These are phyloP conservation scores for Vigna mungo DNA, from an alignment of 306 rosid genomes.

Conservation along the genomic window DNA sequence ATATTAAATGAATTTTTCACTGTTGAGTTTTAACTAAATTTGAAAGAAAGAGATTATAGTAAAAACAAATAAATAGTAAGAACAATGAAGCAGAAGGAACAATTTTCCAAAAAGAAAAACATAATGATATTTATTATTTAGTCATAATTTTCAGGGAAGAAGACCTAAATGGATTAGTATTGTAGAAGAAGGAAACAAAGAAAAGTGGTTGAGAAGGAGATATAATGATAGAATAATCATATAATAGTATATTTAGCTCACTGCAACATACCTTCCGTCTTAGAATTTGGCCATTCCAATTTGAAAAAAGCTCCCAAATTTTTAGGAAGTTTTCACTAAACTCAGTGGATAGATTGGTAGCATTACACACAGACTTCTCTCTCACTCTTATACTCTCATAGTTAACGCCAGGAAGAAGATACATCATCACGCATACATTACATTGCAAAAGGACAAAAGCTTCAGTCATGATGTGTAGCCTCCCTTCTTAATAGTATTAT, in stretches of 20 bases:
- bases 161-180: too few species aligned
- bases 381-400: background rate
- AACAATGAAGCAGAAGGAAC: too few species aligned
- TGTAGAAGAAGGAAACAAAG: background rate
- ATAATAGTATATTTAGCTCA: background rate
- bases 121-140: too few species aligned
- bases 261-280: background rate
- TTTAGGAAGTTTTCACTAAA: background rate
- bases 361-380: too few species aligned
- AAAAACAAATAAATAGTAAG: too few species aligned
- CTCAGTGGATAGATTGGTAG: background rate
- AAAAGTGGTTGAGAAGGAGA: too few species aligned
- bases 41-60: too few species aligned
- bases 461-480: background rate
- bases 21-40: too few species aligned
- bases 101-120: too few species aligned
- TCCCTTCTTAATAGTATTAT: background rate
- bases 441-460: conserved; percentile 12
- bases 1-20: too few species aligned
- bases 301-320: background rate
- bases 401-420: background rate
- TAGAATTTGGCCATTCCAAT: background rate
- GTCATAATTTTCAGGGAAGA: too few species aligned
- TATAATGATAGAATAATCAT: background rate
- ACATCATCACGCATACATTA: background rate